Evolutionary conservation across 1,284 basidiomycete genomes (phyloP), one percentile per base, ranked within the genome.

Genomic region (Ceratorhiza oryzae-sativae): DNA sequence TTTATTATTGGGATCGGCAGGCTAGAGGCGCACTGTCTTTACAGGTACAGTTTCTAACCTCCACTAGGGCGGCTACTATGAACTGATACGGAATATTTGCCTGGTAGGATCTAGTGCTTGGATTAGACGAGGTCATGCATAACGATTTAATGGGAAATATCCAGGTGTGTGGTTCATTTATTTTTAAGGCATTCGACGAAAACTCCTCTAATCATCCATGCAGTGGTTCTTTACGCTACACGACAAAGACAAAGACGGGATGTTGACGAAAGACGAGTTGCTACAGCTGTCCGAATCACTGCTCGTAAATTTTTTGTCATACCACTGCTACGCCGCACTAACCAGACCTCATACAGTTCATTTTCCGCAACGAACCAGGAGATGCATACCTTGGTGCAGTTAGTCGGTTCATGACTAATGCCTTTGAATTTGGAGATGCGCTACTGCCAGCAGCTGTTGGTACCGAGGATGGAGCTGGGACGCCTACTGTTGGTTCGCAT

Each of bases 111-210:
- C 84, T 99, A 32, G 90, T 99, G 6, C 86, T 86, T 45, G 97
- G 97, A 0, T 83, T 99, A 53, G 91, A 97, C 77, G 90, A 90
- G 13, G 92, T 98, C 71, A 94, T 98, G 88, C 93, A 94, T 80
- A 96, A 94, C 75, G 97, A 97, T 79, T 84, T 99, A 74, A 97
- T 98, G 94, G 93, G 95, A 74, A 97, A 94, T 77, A 98, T 98
- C 77, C 93, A 71, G 32, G 68, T 71, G 25, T 46, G 27, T 39
- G 18, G 32, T n/a, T 12, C 25, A 9, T 10, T 13, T 23, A 10
- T 10, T 10, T 25, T 12, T 49, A 45, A 49, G 12, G n/a, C n/a
- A n/a, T n/a, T n/a, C n/a, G 9, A 36, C 27, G n/a, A 2, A 23
- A 18, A 20, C 9, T 36, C 13, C 20, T n/a, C 56, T 71, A 30